These are phyloP conservation scores for Lasiosphaeria ovina DNA, from an alignment of 495 filamentous ascomycete genomes.

Conservation along the genomic window DNA sequence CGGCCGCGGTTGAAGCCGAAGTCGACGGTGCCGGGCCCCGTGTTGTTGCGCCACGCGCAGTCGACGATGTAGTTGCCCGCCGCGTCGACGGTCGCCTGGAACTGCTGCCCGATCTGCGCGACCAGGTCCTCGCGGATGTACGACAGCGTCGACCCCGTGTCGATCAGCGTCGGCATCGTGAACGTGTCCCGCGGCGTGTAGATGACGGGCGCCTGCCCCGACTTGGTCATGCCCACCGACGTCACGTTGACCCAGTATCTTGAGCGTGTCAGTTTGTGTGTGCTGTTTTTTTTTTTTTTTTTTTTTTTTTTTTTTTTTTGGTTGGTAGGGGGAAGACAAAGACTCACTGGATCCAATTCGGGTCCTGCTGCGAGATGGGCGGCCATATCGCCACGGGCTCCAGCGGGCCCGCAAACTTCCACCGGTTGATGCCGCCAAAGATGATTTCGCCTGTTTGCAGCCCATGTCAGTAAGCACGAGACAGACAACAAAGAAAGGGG, in stretches of 20 bases:
- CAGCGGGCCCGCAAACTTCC: slow-evolving; percentile 42
- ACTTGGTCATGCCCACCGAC: slow-evolving; percentile 39
- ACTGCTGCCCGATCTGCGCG: slow-evolving; percentile 31
- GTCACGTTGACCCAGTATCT: slow-evolving; percentile 47
- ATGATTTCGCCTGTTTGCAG: slow-evolving; percentile 37
- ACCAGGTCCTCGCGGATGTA: slow-evolving; percentile 42
- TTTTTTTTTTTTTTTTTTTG: neutral
- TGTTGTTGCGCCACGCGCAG: slow-evolving; percentile 31
- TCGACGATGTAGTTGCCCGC: slow-evolving; percentile 40
- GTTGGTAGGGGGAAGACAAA: neutral
- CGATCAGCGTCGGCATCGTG: slow-evolving; percentile 38
- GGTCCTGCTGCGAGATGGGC: slow-evolving; percentile 38
- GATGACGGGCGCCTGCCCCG: slow-evolving; percentile 23
- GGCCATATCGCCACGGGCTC: slow-evolving; percentile 44
- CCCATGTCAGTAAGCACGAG: slow-evolving; percentile 11
- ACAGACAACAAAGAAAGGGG: neutral
- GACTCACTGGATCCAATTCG: slow-evolving; percentile 32
- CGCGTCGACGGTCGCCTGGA: slow-evolving; percentile 35
- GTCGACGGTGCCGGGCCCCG: slow-evolving; percentile 36
- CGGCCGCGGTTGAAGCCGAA: slow-evolving; percentile 44
- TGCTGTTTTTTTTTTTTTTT: neutral
- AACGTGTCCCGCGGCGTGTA: slow-evolving; percentile 35
- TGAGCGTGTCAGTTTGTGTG: neutral
- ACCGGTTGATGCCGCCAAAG: slow-evolving; percentile 45
- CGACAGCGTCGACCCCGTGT: slow-evolving; percentile 43